phyloP scores from a whole-genome alignment of 768 basidiomycete species.

The Terana coerulea region DNA sequence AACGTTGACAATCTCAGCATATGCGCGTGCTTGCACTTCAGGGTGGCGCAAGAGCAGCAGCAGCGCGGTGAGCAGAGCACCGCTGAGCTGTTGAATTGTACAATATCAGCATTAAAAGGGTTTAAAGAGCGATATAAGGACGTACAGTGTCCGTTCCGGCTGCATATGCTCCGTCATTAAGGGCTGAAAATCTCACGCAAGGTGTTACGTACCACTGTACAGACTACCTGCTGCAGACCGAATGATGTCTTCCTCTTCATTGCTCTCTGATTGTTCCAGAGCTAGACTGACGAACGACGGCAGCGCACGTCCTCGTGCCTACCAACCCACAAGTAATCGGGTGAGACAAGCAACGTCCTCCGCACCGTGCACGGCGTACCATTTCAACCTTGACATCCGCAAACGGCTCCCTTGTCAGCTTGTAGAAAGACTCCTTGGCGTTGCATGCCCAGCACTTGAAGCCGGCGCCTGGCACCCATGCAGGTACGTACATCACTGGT shows the following conservation, averaged over 20 bases:
- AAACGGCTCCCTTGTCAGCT: background rate
- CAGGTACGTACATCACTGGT: conserved; percentile 12
- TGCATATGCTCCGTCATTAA: too few relatives aligned
- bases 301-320: background rate
- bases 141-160: conserved; percentile 17
- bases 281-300: background rate
- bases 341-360: background rate
- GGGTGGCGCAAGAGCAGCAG: conserved; percentile 30
- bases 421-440: conserved; percentile 2
- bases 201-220: conserved; percentile 10
- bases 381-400: background rate
- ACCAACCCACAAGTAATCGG: background rate
- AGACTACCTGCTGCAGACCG: conserved; percentile 10
- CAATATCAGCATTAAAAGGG: too few relatives aligned
- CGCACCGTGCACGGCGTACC: background rate
- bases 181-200: too few relatives aligned
- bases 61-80: background rate
- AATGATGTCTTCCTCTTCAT: conserved; percentile 10
- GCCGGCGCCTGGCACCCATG: conserved; percentile 16
- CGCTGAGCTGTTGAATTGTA: background rate
- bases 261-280: background rate
- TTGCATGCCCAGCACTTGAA: conserved; percentile 16
- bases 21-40: conserved; percentile 24
- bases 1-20: conserved; percentile 28
- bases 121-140: background rate